phyloP scores from a whole-genome alignment of 2,329 filamentous ascomycete genomes.

The Curvularia sp. region DNA sequence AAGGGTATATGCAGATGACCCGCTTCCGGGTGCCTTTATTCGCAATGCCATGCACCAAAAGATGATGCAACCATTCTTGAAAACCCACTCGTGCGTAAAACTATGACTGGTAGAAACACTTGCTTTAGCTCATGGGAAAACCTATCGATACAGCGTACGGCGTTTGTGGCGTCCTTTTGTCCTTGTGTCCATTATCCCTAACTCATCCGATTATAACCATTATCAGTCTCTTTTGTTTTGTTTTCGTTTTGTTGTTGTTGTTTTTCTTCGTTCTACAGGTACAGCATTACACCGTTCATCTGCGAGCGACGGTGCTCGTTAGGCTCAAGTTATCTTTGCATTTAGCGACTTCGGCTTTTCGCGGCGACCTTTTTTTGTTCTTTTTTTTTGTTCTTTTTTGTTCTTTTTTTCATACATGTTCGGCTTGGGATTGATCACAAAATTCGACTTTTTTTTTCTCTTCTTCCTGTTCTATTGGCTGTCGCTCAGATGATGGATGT shows the following conservation, averaged over 20 bases:
- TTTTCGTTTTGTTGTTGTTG: no score
- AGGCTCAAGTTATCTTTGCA: conserved; percentile 2
- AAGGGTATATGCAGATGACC: conserved; percentile 1
- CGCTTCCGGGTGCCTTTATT: conserved; percentile 10
- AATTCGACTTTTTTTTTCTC: not conserved
- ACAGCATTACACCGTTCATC: conserved; percentile 6
- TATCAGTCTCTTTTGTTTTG: conserved; percentile 4
- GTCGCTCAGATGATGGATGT: not conserved
- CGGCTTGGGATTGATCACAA: not conserved
- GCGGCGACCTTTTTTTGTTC: not conserved
- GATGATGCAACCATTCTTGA: not conserved
- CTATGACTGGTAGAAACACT: not conserved
- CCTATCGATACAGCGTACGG: conserved; percentile 11
- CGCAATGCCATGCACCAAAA: conserved; percentile 10
- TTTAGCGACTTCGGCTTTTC: conserved; percentile 4
- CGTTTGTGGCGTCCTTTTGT: conserved; percentile 16
- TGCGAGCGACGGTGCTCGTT: not conserved
- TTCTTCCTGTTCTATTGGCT: not conserved
- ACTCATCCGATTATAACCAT: conserved; percentile 3
- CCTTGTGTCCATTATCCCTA: not conserved
- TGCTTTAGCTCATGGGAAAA: conserved; percentile 7
- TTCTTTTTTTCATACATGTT: not conserved
- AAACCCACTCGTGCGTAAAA: conserved; percentile 5
- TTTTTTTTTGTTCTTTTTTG: no score
- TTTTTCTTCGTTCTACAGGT: conserved; percentile 5